These are phyloP conservation scores for Daldinia eschscholtzii DNA, from an alignment of 2,329 filamentous ascomycete species.

Conservation along the genomic window DNA sequence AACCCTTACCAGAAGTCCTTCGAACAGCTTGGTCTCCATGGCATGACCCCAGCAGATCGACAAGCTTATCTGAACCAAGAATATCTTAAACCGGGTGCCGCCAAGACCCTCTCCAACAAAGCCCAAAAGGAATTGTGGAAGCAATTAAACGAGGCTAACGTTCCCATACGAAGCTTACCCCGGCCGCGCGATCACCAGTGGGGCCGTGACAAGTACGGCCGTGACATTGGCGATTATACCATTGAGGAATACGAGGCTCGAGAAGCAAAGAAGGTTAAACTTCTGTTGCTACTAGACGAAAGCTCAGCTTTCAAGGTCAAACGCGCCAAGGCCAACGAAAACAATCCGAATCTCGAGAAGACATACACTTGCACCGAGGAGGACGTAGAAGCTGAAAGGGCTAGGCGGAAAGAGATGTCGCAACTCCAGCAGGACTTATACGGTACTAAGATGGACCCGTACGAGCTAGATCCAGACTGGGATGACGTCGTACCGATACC, in stretches of 20 bases:
- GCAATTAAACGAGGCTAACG: slow-evolving; percentile 64
- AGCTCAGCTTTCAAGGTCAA: slow-evolving; percentile 60
- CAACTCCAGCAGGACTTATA: slow-evolving; percentile 65
- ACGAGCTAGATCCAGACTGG: slow-evolving; percentile 80
- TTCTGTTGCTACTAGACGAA: slow-evolving; percentile 59
- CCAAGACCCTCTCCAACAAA: slow-evolving; percentile 57
- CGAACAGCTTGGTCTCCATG: slow-evolving; percentile 60
- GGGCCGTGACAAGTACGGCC: slow-evolving; percentile 65
- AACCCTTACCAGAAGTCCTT: slow-evolving; percentile 63
- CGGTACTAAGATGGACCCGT: slow-evolving; percentile 63
- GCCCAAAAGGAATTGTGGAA: slow-evolving; percentile 71
- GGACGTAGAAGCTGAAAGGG: slow-evolving; percentile 62
- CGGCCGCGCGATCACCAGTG: slow-evolving; percentile 55
- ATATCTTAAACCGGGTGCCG: slow-evolving; percentile 59
- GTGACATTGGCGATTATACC: slow-evolving; percentile 63
- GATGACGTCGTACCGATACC: slow-evolving; percentile 86
- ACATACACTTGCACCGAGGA: slow-evolving; percentile 50
- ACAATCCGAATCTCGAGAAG: slow-evolving; percentile 37
- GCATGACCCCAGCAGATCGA: slow-evolving; percentile 62
- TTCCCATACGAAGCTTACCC: slow-evolving; percentile 62
- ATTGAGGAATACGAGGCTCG: slow-evolving; percentile 61
- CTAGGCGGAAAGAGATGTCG: slow-evolving; percentile 65
- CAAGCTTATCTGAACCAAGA: slow-evolving; percentile 63
- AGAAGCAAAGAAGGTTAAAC: slow-evolving; percentile 56
- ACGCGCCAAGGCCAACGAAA: slow-evolving; percentile 51